phyloP scores from a whole-genome alignment of 257 asterid species.

The Solanum ossicruentum region DNA sequence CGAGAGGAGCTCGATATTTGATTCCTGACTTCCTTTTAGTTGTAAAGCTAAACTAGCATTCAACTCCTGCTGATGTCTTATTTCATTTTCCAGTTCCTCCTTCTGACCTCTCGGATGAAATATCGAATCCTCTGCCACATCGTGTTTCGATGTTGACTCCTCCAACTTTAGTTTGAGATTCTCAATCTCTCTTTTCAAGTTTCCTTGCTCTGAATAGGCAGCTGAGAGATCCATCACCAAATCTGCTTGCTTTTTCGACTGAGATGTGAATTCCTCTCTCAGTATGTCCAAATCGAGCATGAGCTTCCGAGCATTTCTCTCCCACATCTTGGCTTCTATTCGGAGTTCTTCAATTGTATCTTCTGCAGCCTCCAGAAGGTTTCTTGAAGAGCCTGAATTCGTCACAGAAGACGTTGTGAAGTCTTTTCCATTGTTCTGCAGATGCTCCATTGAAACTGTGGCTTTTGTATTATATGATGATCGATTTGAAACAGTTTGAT shows the following conservation, averaged over 20 bases:
- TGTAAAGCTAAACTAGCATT: constrained; percentile 54
- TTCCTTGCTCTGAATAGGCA: constrained; percentile 39
- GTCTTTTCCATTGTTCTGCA: constrained; percentile 15
- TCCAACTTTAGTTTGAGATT: constrained; percentile 27
- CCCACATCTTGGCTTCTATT: constrained; percentile 95
- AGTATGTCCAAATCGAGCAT: constrained; percentile 65
- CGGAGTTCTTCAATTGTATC: constrained; percentile 62
- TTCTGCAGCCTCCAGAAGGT: constrained; percentile 63
- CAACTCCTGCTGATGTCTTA: constrained; percentile 48
- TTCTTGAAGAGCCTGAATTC: constrained; percentile 28
- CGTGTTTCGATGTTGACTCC: constrained; percentile 11
- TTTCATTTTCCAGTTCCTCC: constrained; percentile 52
- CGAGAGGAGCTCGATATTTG: constrained; percentile 66
- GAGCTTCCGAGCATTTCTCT: constrained; percentile 77
- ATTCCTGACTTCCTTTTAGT: constrained; percentile 66
- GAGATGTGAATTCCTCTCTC: constrained; percentile 39
- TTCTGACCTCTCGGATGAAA: constrained; percentile 24
- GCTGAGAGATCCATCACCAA: constrained; percentile 57
- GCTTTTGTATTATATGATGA: constrained; percentile 21
- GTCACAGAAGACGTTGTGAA: constrained; percentile 15
- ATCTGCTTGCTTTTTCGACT: constrained; percentile 58
- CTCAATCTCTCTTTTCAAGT: constrained; percentile 47
- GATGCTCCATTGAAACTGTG: constrained; percentile 16
- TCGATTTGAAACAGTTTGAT: constrained; percentile 26
- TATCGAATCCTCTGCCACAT: constrained; percentile 11